phyloP scores from a whole-genome alignment of 2,329 filamentous ascomycete genomes.

The Ophiostoma sp. region DNA sequence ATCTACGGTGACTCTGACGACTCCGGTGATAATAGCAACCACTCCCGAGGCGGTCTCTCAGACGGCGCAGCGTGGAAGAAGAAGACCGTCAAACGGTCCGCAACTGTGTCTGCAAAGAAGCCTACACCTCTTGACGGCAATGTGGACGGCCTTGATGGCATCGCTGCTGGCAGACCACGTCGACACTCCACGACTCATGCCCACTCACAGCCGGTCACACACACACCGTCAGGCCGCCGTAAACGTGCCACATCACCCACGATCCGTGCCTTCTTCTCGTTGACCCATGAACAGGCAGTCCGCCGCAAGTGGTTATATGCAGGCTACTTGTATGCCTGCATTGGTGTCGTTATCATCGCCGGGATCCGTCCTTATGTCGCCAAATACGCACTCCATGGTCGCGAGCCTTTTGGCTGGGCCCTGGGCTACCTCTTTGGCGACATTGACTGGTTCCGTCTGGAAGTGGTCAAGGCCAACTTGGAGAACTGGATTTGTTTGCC shows the following conservation, averaged over 20 bases:
- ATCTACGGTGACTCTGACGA: neutral
- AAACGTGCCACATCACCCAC: conserved; percentile 66
- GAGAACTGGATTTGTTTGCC: conserved; percentile 77
- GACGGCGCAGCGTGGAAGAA: neutral
- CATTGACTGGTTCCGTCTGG: conserved; percentile 67
- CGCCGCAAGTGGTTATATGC: conserved; percentile 84
- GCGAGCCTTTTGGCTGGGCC: conserved; percentile 91
- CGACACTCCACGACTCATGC: neutral
- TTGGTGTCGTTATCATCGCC: conserved; percentile 65
- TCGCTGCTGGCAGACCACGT: neutral
- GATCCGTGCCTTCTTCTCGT: conserved; percentile 71
- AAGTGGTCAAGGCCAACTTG: conserved; percentile 67
- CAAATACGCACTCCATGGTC: conserved; percentile 63
- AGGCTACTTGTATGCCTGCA: conserved; percentile 69
- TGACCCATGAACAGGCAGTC: conserved; percentile 76
- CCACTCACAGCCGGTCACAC: neutral
- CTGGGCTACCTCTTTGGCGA: conserved; percentile 87
- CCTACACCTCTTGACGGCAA: neutral
- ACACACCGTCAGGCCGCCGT: conserved; percentile 61
- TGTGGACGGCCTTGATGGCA: neutral
- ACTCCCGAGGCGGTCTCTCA: neutral
- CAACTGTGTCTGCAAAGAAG: neutral
- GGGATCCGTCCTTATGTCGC: conserved; percentile 72
- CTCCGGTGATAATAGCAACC: neutral
- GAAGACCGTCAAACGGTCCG: neutral